phyloP scores from a whole-genome alignment of 345 rosid genomes.

The Boechera divaricarpa region DNA sequence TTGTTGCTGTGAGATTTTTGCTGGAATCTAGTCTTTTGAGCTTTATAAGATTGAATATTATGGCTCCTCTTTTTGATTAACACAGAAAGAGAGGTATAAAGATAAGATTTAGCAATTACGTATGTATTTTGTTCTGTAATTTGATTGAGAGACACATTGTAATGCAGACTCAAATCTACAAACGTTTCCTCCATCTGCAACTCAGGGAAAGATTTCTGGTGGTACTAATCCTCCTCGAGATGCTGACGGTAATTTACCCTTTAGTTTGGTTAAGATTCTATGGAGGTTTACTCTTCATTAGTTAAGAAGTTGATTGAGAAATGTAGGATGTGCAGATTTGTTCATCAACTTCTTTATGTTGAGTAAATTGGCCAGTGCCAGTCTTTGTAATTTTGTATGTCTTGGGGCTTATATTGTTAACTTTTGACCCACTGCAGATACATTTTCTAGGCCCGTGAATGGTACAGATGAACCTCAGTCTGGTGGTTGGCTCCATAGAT shows the following conservation, averaged over 20 bases:
- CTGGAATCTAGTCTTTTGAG: background rate
- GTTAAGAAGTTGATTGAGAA: background rate
- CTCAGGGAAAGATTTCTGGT: slow-evolving; percentile 75
- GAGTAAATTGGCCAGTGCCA: background rate
- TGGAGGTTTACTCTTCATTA: background rate
- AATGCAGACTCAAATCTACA: slow-evolving; percentile 73
- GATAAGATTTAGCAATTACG: background rate
- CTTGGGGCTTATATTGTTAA: slow-evolving; percentile 20
- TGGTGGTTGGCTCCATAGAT: slow-evolving; percentile 74
- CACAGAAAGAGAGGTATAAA: background rate
- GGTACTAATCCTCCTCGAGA: slow-evolving; percentile 76
- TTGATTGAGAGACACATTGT: slow-evolving; percentile 29
- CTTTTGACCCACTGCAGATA: slow-evolving; percentile 54
- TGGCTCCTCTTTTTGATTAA: background rate
- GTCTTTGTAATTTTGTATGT: background rate
- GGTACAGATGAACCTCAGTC: slow-evolving; percentile 65
- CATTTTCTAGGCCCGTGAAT: slow-evolving; percentile 67
- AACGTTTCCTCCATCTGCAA: slow-evolving; percentile 74
- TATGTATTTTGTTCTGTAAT: background rate
- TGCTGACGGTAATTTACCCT: slow-evolving; percentile 66
- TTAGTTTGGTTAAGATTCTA: background rate
- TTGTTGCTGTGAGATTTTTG: background rate
- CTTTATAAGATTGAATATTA: background rate
- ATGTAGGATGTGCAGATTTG: background rate
- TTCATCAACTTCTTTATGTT: background rate